Evolutionary conservation across 129 eudicot genomes (phyloP).

Genomic region (Kitagawia praeruptora): DNA sequence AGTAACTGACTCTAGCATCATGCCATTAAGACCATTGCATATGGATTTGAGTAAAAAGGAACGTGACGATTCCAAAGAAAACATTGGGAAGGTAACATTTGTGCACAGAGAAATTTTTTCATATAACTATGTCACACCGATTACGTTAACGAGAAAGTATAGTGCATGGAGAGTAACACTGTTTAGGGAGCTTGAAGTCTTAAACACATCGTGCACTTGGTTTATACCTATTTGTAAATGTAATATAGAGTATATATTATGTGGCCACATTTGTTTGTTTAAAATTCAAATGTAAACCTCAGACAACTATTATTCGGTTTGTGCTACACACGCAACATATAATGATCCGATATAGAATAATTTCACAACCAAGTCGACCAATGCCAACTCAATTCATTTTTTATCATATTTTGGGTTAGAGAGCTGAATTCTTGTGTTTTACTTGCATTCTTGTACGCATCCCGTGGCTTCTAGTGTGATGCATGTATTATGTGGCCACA

Average conservation of each 20-base stretch:
- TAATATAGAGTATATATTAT: background rate
- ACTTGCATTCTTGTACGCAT: too few species aligned
- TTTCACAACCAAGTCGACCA: too few species aligned
- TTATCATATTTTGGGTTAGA: too few species aligned
- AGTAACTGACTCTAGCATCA: background rate
- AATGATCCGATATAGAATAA: too few species aligned
- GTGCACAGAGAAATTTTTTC: background rate
- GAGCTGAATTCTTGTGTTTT: too few species aligned
- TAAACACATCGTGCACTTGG: background rate
- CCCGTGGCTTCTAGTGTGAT: background rate
- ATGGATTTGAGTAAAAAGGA: conserved; percentile 15
- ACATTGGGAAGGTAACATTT: background rate
- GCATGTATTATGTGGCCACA: background rate
- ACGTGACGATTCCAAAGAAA: conserved; percentile 14
- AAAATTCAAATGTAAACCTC: too few species aligned
- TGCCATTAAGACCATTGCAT: background rate
- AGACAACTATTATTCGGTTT: too few species aligned
- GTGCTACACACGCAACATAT: too few species aligned
- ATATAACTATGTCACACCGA: background rate
- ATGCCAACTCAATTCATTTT: too few species aligned
- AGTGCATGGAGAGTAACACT: background rate
- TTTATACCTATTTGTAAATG: background rate
- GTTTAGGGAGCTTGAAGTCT: background rate
- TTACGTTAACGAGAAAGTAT: background rate
- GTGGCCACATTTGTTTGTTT: background rate